phyloP scores from a whole-genome alignment of 306 rosid genomes.

The Sophora flavescens region DNA sequence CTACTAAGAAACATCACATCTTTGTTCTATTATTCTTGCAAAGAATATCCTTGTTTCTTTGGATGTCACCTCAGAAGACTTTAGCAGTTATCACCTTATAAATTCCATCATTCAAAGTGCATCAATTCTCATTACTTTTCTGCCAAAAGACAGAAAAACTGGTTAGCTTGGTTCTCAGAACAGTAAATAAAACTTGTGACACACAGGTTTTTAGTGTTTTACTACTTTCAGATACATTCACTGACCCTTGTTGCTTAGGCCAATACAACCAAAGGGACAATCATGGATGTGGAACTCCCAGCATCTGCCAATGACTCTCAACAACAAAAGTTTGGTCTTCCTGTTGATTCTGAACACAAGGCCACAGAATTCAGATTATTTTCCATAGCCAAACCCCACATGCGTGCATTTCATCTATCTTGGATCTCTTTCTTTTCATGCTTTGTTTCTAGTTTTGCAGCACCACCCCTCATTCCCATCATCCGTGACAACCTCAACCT shows the following conservation, averaged over 20 bases:
- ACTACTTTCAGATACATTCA: too few species aligned
- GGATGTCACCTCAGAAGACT: neutral
- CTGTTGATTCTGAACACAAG: slow-evolving; percentile 89
- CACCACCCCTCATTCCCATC: slow-evolving; percentile 79
- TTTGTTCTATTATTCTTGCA: neutral
- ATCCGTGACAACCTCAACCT: slow-evolving; percentile 89
- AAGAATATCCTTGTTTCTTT: slow-evolving; percentile 41
- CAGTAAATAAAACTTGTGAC: slow-evolving; percentile 10
- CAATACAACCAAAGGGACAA: neutral
- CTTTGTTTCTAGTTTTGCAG: slow-evolving; percentile 83
- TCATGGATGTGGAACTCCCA: slow-evolving; percentile 59
- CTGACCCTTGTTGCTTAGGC: neutral
- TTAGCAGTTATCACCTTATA: neutral
- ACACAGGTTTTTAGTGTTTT: neutral
- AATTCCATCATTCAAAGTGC: slow-evolving; percentile 5
- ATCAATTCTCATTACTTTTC: neutral
- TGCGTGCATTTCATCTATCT: slow-evolving; percentile 86
- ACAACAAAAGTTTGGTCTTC: slow-evolving; percentile 55
- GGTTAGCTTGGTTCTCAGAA: slow-evolving; percentile 9
- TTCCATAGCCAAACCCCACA: slow-evolving; percentile 79
- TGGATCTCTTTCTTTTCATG: slow-evolving; percentile 88
- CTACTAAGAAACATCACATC: neutral
- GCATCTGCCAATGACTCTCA: slow-evolving; percentile 45
- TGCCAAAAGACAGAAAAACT: slow-evolving; percentile 35
- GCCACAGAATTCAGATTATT: slow-evolving; percentile 72